Conservation (phyloP, 2,329 filamentous ascomycete species). For the Paramyrothecium roridum region DNA sequence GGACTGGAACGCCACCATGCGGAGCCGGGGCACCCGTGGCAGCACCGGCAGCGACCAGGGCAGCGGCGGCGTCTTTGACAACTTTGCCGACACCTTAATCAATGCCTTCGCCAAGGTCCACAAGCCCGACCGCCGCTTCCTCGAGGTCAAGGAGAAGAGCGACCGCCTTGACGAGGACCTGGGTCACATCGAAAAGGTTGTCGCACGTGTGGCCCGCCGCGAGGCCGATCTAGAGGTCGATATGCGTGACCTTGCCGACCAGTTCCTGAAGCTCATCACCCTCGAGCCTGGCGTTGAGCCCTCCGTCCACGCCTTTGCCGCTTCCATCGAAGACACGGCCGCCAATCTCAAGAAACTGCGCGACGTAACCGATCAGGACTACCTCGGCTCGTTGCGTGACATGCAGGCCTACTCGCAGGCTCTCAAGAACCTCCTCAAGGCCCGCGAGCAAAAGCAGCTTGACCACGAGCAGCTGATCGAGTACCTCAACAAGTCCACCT, state of each 20-base stretch:
- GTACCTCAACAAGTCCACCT: conserved; percentile 86
- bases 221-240: conserved; percentile 86
- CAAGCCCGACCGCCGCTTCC: conserved; percentile 90
- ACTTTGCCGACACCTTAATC: conserved; percentile 92
- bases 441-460: conserved; percentile 94
- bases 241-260: conserved; percentile 83
- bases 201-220: conserved; percentile 81
- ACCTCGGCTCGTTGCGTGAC: conserved; percentile 86
- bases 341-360: conserved; percentile 76
- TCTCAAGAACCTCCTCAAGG: conserved; percentile 83
- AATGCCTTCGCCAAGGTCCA: conserved; percentile 97
- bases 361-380: conserved; percentile 92
- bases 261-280: conserved; percentile 89
- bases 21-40: conserved; percentile 65
- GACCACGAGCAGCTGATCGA: conserved; percentile 96
- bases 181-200: conserved; percentile 90
- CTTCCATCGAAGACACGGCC: conserved; percentile 79
- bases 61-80: conserved; percentile 78
- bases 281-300: conserved; percentile 85
- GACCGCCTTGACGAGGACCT: conserved; percentile 95
- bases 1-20: conserved; percentile 98
- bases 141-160: conserved; percentile 87
- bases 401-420: conserved; percentile 94
- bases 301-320: conserved; percentile 80
- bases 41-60: conserved; percentile 46